Conservation (phyloP, 306 rosid genomes). For the Luffa acutangula region DNA sequence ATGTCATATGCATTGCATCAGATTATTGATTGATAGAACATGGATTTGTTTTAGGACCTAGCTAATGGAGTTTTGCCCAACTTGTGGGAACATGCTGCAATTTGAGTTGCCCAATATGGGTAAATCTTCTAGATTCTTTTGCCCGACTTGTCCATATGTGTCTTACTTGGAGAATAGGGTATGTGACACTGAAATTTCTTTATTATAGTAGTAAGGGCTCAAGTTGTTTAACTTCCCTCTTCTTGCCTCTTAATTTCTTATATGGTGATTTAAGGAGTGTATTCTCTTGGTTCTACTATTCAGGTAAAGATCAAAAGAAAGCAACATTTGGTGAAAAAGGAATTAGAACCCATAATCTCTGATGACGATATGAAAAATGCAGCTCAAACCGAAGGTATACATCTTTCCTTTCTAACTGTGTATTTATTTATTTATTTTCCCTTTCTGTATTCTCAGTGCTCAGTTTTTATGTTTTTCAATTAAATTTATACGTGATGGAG, state of each 20-base stretch:
- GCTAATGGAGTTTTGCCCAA: conserved; percentile 56
- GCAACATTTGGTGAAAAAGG: conserved; percentile 38
- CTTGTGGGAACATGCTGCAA: conserved; percentile 41
- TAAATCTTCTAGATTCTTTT: conserved; percentile 35
- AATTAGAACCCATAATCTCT: conserved; percentile 36
- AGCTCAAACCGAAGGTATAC: conserved; percentile 36
- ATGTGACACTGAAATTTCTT: neutral
- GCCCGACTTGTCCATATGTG: conserved; percentile 47
- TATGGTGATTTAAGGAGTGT: neutral
- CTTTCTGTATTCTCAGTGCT: neutral
- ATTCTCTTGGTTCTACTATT: neutral
- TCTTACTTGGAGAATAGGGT: conserved; percentile 29
- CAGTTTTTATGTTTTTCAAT: neutral
- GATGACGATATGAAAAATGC: conserved; percentile 41
- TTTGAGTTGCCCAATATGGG: conserved; percentile 39
- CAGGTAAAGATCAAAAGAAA: conserved; percentile 50
- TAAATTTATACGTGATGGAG: neutral
- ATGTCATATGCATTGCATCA: neutral
- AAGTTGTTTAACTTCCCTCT: neutral
- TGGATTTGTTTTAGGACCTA: neutral
- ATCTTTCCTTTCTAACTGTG: neutral
- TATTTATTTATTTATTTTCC: neutral
- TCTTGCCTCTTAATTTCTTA: neutral
- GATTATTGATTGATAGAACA: neutral
- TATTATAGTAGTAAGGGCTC: neutral